Evolutionary conservation across 129 eudicot species (phyloP).

Genomic region (Logfia minima): DNA sequence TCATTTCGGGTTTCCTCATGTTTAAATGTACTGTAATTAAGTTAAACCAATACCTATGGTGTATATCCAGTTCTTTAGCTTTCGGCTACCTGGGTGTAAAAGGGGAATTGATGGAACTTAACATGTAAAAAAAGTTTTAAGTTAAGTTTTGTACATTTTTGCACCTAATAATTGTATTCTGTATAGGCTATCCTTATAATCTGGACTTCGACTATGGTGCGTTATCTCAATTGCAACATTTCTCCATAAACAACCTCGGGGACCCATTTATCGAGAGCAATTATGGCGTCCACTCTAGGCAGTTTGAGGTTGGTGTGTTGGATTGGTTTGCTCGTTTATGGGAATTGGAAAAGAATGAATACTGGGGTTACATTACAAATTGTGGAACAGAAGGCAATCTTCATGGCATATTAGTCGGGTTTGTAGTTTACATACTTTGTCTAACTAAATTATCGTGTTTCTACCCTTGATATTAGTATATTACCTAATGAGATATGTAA

Average conservation of each 20-base stretch:
- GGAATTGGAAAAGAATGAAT: slow-evolving; percentile 83
- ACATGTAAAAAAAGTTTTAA: background rate
- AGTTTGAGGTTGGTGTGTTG: slow-evolving; percentile 96
- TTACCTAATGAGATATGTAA: background rate
- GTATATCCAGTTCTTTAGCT: background rate
- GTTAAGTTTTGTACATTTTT: background rate
- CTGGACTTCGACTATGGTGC: slow-evolving; percentile 98
- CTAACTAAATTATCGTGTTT: background rate
- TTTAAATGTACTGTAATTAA: background rate
- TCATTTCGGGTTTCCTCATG: background rate
- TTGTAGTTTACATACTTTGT: slow-evolving; percentile 21
- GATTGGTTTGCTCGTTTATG: slow-evolving; percentile 98
- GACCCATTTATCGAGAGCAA: slow-evolving; percentile 99
- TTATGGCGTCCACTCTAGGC: slow-evolving; percentile 96
- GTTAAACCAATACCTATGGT: background rate
- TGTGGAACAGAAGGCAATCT: slow-evolving; percentile 99
- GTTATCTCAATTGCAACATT: slow-evolving; percentile 85
- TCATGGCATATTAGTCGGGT: slow-evolving; percentile 98
- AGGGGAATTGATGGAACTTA: background rate
- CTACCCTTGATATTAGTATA: background rate
- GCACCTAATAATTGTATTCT: slow-evolving; percentile 7
- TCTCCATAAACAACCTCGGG: slow-evolving; percentile 92
- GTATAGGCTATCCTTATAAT: slow-evolving; percentile 86
- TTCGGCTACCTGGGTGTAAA: background rate
- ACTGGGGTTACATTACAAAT: slow-evolving; percentile 98